Conservation (phyloP, 805 yeast genomes). For the Debaryomyces tyrocola region DNA sequence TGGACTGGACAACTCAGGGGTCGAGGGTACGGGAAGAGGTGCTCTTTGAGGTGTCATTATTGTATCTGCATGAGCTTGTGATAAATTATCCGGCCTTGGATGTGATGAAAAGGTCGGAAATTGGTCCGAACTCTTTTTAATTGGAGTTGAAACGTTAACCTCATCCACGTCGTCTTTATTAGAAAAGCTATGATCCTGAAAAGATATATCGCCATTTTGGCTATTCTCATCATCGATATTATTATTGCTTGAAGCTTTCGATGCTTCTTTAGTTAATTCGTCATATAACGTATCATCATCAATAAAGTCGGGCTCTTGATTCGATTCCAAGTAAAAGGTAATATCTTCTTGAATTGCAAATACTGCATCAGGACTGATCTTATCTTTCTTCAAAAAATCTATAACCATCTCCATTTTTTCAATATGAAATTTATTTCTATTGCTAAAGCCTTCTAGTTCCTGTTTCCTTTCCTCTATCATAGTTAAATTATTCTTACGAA, state of each 20-base stretch:
- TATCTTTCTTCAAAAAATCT: conserved; percentile 25
- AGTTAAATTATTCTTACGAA: conserved; percentile 35
- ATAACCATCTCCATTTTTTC: conserved; percentile 35
- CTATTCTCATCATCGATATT: not conserved
- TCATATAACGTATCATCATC: conserved; percentile 43
- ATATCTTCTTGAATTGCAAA: conserved; percentile 41
- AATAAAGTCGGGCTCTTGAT: conserved; percentile 37
- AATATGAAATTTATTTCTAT: conserved; percentile 36
- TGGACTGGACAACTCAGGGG: conserved; percentile 35
- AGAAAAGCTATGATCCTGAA: not conserved
- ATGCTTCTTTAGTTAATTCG: conserved; percentile 33
- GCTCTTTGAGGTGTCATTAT: conserved; percentile 6
- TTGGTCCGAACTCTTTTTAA: not conserved
- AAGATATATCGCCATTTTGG: not conserved
- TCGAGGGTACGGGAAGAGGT: conserved; percentile 10
- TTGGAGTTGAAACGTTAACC: not conserved
- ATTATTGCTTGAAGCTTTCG: not conserved
- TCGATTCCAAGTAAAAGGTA: conserved; percentile 34
- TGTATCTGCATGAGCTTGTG: not conserved
- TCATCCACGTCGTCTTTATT: not conserved
- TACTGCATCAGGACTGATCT: conserved; percentile 30
- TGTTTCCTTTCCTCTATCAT: conserved; percentile 41
- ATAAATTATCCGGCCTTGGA: conserved; percentile 1
- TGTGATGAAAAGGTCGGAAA: not conserved
- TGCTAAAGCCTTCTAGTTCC: conserved; percentile 33